These are phyloP conservation scores for Magnusiomyces suaveolens DNA, from an alignment of 1,139 yeast species.

Conservation along the genomic window DNA sequence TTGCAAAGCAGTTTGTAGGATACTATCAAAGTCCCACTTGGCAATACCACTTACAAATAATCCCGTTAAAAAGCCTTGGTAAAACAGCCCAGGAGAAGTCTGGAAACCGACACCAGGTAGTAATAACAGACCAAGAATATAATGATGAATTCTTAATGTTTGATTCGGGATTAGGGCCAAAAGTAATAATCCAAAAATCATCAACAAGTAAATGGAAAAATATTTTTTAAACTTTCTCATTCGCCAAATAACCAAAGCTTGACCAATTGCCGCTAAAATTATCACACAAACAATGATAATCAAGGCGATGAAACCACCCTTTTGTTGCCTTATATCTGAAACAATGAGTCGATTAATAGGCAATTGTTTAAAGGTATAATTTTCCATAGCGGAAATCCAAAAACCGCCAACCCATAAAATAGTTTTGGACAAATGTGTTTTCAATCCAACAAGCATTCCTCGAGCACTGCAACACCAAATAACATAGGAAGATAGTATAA, in stretches of 20 bases:
- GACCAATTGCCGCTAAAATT: conserved; percentile 49
- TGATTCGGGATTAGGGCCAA: conserved; percentile 55
- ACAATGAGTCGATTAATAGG: conserved; percentile 79
- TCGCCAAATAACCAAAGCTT: conserved; percentile 72
- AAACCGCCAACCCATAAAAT: conserved; percentile 69
- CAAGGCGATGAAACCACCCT: conserved; percentile 69
- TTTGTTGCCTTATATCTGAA: conserved; percentile 58
- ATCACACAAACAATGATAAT: conserved; percentile 40
- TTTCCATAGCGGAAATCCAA: conserved; percentile 80
- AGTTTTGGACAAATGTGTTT: conserved; percentile 41
- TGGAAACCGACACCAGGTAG: conserved; percentile 64
- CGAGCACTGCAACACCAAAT: conserved; percentile 53
- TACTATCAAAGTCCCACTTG: conserved; percentile 89
- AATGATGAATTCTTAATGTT: conserved; percentile 78
- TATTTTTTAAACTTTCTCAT: conserved; percentile 63
- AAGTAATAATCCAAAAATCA: conserved; percentile 40
- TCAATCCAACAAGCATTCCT: conserved; percentile 25
- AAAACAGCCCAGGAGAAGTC: conserved; percentile 60
- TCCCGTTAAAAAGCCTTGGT: conserved; percentile 81
- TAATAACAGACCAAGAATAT: conserved; percentile 66
- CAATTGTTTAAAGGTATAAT: conserved; percentile 75
- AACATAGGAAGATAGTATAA: conserved; percentile 59
- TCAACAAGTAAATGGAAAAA: conserved; percentile 40
- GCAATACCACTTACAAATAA: conserved; percentile 75
- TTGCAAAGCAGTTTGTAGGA: conserved; percentile 65